phyloP scores from a whole-genome alignment of 2,329 filamentous ascomycete species.

The Lasiodiplodia theobromae region DNA sequence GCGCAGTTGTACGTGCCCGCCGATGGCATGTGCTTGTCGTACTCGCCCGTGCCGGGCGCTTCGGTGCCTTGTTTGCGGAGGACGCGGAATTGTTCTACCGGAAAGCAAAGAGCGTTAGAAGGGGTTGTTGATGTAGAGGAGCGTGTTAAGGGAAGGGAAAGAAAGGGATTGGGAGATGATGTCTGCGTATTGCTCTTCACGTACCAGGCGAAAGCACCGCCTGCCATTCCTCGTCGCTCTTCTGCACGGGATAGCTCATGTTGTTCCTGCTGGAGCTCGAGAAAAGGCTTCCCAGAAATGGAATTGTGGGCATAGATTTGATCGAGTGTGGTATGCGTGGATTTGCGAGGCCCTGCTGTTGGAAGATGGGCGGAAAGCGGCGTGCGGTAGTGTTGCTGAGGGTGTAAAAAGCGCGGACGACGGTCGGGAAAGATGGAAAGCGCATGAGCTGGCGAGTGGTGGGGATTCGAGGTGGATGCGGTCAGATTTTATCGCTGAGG shows the following conservation, averaged over 20 bases:
- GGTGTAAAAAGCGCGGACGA: conserved; percentile 57
- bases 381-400: conserved; percentile 54
- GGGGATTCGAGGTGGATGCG: background rate
- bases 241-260: conserved; percentile 74
- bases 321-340: conserved; percentile 45
- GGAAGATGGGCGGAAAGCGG: conserved; percentile 35
- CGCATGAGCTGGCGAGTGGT: conserved; percentile 14
- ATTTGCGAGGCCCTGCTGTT: conserved; percentile 34
- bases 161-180: background rate
- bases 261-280: conserved; percentile 59
- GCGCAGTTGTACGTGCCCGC: conserved; percentile 86
- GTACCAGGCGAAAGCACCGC: conserved; percentile 77
- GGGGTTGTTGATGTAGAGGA: background rate
- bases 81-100: conserved; percentile 89
- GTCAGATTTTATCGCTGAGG: background rate
- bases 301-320: conserved; percentile 75
- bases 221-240: conserved; percentile 85
- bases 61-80: conserved; percentile 94
- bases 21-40: conserved; percentile 82
- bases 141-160: too few species aligned
- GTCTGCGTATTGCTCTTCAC: conserved; percentile 27
- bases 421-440: conserved; percentile 35
- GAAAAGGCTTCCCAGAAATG: conserved; percentile 80
- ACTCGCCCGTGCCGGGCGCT: conserved; percentile 77
- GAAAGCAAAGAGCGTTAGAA: conserved; percentile 31